Evolutionary conservation across 495 filamentous ascomycete genomes (phyloP).

Genomic region (Penicillium canescens): DNA sequence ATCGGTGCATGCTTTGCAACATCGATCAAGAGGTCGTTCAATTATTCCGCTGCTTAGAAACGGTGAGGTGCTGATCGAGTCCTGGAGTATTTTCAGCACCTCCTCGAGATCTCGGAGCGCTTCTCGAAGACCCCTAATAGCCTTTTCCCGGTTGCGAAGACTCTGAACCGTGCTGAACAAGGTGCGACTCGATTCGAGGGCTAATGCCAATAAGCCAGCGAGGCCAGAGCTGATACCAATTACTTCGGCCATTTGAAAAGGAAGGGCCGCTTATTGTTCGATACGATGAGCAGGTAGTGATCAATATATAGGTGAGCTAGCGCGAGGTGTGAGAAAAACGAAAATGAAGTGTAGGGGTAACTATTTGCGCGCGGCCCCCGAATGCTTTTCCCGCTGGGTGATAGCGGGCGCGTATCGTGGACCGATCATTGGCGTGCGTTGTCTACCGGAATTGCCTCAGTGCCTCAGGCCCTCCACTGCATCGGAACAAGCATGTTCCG

Average conservation of each 20-base stretch:
- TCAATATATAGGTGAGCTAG: too few relatives aligned
- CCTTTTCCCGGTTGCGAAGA: neutral
- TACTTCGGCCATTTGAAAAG: neutral
- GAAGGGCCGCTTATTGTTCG: too few relatives aligned
- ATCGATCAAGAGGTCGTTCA: constrained; percentile 1
- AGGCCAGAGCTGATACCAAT: neutral
- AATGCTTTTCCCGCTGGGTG: too few relatives aligned
- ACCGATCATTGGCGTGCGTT: too few relatives aligned
- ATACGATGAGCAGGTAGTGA: too few relatives aligned
- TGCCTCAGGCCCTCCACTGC: too few relatives aligned
- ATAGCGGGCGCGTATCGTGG: too few relatives aligned
- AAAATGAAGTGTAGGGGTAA: too few relatives aligned
- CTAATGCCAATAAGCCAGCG: neutral
- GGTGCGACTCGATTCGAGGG: neutral
- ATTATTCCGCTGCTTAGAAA: neutral
- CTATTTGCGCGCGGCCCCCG: too few relatives aligned
- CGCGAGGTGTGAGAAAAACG: too few relatives aligned
- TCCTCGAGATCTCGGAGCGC: neutral
- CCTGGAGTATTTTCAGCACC: neutral
- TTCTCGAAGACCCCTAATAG: neutral
- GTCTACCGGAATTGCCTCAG: too few relatives aligned
- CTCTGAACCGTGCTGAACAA: neutral
- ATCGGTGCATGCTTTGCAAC: constrained; percentile 1
- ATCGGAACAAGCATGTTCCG: too few relatives aligned
- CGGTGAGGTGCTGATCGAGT: neutral